Conservation (phyloP, 768 basidiomycete genomes). For the Lepiota venenata region DNA sequence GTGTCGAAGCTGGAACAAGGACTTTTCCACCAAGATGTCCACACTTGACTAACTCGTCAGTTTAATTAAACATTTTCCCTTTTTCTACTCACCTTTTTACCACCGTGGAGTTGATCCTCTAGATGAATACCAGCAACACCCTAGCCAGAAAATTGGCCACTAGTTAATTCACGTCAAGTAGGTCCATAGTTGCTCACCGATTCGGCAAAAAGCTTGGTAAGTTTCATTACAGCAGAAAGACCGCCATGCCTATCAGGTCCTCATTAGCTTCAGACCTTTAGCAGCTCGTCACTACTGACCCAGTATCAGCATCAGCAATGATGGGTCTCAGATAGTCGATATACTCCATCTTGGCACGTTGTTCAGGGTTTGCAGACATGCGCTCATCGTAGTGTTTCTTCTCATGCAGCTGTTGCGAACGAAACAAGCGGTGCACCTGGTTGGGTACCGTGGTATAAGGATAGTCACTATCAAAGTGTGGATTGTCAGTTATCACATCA, state of each 20-base stretch:
- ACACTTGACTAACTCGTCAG: constrained; percentile 41
- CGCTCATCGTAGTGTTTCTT: constrained; percentile 91
- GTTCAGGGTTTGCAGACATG: constrained; percentile 57
- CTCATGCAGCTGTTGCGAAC: constrained; percentile 91
- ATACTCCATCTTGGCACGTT: constrained; percentile 68
- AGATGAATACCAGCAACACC: constrained; percentile 90
- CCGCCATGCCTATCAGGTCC: constrained; percentile 73
- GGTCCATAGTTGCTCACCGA: constrained; percentile 42
- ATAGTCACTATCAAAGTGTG: constrained; percentile 60
- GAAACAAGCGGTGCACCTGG: constrained; percentile 88
- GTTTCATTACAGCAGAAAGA: constrained; percentile 91
- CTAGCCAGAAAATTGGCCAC: constrained; percentile 26
- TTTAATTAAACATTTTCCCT: not conserved
- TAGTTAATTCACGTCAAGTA: not conserved
- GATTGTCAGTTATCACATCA: not conserved
- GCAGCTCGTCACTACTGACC: constrained; percentile 32
- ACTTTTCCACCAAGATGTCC: constrained; percentile 92
- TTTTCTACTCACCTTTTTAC: constrained; percentile 65
- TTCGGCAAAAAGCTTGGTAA: constrained; percentile 93
- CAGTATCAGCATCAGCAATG: constrained; percentile 93
- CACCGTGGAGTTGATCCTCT: constrained; percentile 93
- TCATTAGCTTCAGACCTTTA: constrained; percentile 5
- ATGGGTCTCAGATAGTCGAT: constrained; percentile 90
- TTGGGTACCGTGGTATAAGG: constrained; percentile 97
- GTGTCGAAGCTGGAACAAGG: constrained; percentile 86